Evolutionary conservation across 441 rosid genomes (phyloP).

Genomic region (Gossypium aridum): DNA sequence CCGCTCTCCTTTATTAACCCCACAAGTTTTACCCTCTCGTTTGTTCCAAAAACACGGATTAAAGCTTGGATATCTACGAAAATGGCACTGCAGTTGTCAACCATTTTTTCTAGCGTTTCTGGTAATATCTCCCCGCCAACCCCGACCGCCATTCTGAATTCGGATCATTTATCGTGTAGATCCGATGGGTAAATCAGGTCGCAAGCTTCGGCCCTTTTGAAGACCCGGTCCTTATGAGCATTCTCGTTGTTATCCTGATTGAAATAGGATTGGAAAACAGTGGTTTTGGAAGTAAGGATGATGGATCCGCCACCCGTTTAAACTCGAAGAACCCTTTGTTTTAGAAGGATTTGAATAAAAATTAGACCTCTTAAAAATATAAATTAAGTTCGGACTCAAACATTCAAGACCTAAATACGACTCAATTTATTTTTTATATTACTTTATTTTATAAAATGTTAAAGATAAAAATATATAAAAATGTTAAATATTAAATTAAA

Average conservation of each 20-base stretch:
- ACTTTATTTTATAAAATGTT: too few relatives aligned
- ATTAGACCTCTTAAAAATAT: too few relatives aligned
- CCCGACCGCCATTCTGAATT: constrained; percentile 86
- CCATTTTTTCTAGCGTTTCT: constrained; percentile 74
- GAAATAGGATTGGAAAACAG: constrained; percentile 71
- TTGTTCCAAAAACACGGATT: constrained; percentile 56
- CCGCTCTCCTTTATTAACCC: constrained; percentile 46
- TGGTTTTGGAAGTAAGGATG: constrained; percentile 38
- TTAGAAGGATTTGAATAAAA: too few relatives aligned
- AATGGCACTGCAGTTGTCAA: constrained; percentile 59
- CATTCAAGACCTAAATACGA: too few relatives aligned
- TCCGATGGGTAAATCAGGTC: constrained; percentile 61
- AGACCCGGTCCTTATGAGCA: constrained; percentile 51
- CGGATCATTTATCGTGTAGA: constrained; percentile 47
- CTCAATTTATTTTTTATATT: too few relatives aligned
- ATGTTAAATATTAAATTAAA: too few relatives aligned
- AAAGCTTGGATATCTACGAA: constrained; percentile 72
- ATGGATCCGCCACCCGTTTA: background rate
- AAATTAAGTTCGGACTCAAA: too few relatives aligned
- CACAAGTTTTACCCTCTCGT: constrained; percentile 60
- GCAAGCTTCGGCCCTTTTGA: constrained; percentile 61
- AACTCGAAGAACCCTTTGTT: too few relatives aligned
- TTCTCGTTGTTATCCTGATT: constrained; percentile 26
- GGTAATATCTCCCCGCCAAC: constrained; percentile 84
- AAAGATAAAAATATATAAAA: too few relatives aligned